Evolutionary conservation across 148 eudicot genomes (phyloP).

Genomic region (Selenicereus undatus): DNA sequence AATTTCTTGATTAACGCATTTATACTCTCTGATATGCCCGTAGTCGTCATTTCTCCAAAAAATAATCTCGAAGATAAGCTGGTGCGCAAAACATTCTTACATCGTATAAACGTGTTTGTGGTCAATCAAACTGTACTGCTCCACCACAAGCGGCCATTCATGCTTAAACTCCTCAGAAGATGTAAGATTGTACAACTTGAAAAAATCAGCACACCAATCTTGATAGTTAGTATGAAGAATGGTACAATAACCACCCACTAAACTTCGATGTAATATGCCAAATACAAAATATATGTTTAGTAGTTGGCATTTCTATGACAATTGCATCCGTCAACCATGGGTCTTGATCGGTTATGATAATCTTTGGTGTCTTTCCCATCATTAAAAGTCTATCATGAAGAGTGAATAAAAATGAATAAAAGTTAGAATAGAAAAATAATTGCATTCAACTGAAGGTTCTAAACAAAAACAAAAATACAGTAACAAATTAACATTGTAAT

Average conservation of each 20-base stretch:
- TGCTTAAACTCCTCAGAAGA: background rate
- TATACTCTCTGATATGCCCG: too few relatives aligned
- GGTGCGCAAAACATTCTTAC: background rate
- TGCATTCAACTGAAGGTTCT: too few relatives aligned
- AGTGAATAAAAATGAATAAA: too few relatives aligned
- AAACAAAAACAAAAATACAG: too few relatives aligned
- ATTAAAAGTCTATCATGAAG: background rate
- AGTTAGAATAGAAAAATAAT: too few relatives aligned
- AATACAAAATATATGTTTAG: background rate
- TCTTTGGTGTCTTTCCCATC: background rate
- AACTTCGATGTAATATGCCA: slow-evolving; percentile 5
- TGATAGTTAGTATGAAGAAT: background rate
- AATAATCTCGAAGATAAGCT: background rate
- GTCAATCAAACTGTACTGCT: background rate
- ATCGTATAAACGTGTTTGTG: background rate
- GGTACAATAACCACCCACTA: background rate
- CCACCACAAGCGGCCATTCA: background rate
- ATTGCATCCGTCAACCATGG: background rate
- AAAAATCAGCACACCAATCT: background rate
- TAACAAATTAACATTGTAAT: too few relatives aligned
- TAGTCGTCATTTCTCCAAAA: background rate
- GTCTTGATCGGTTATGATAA: background rate
- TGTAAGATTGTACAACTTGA: background rate
- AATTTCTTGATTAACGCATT: background rate
- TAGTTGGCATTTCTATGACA: background rate